Evolutionary conservation across 345 rosid species (phyloP), one percentile per base, ranked within the genome.

Genomic region (Boechera divaricarpa): DNA sequence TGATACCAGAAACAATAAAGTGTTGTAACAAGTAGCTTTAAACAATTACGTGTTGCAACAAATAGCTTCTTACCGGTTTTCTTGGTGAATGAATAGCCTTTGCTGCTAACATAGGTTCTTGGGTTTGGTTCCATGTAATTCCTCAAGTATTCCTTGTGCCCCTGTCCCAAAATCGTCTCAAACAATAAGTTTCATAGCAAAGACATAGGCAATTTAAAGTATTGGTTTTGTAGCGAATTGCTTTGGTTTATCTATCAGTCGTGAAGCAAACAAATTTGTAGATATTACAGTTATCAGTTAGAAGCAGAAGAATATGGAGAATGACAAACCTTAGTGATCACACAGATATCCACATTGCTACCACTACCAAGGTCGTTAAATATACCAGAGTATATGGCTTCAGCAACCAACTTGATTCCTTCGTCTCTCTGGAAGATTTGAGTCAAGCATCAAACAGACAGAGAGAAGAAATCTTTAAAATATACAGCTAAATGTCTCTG

Each of bases 341-440:
- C 97, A 77, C 97, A 91, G 80, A 89, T 82, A 75, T 91, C 97
- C 48, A 91, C 97, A 81, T 91, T 91, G 86, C 97, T 91, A 78
- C 97, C 94, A 87, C 94, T 88, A 44, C 97, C 97, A 77, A 91
- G 78, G 81, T 90, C 95, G 45, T 90, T 90, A 72, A 90, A 90
- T 73, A 90, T 83, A 59, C 95, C 92, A 36, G 93, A 89, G 83
- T 93, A 89, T 77, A 88, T 86, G 41, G 94, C 97, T 58, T 87
- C 92, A 15, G 81, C 57, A 18, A 91, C 97, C 77, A 91, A 76
- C 75, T 82, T 75, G 65, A 89, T 83, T 61, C 97, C 97, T 78
- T 91, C 93, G 6, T 88, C 93, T 72, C 83, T 91, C 97, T 91
- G 81, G 61, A 79, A 10, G 28, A 48, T 63, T 63, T 15, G 13